Evolutionary conservation across 202 grass and related monocot species (phyloP).

Genomic region (Schoenoplectus tabernaemontani): DNA sequence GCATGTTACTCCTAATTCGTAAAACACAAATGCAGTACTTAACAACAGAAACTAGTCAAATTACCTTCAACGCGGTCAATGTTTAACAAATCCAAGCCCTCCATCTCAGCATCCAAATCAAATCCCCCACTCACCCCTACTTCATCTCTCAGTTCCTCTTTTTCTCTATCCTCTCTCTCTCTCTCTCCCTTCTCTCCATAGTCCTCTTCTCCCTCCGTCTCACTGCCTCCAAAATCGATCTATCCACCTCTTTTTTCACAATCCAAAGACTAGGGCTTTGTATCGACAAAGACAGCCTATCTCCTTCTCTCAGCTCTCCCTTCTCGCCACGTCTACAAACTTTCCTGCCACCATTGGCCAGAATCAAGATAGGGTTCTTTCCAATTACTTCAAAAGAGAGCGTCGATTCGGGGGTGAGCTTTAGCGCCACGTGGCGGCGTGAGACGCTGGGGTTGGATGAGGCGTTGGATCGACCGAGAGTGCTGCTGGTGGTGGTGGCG

Average conservation of each 20-base stretch:
- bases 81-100: slow-evolving; percentile 31
- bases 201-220: slow-evolving; percentile 61
- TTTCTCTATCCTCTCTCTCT: slow-evolving; percentile 22
- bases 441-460: slow-evolving; percentile 34
- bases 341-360: neutral
- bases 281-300: slow-evolving; percentile 47
- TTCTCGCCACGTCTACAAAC: slow-evolving; percentile 40
- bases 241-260: slow-evolving; percentile 34
- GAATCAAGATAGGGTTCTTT: slow-evolving; percentile 55
- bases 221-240: slow-evolving; percentile 57
- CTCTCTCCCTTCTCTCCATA: slow-evolving; percentile 44
- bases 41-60: neutral
- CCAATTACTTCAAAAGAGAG: slow-evolving; percentile 58
- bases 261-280: slow-evolving; percentile 48
- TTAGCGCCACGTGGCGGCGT: slow-evolving; percentile 54
- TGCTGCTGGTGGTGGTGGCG: slow-evolving; percentile 28
- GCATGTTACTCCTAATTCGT: neutral
- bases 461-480: neutral
- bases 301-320: slow-evolving; percentile 48
- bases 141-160: neutral
- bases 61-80: slow-evolving; percentile 69
- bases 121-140: neutral
- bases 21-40: neutral
- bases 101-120: slow-evolving; percentile 24
- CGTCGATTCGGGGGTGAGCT: slow-evolving; percentile 11